A percentile compares a stretch with the other conserved stretches of the same genome.
Evolutionary conservation across 2,329 filamentous ascomycete genomes (phyloP).

Genomic region (Trichoderma semiorbis): DNA sequence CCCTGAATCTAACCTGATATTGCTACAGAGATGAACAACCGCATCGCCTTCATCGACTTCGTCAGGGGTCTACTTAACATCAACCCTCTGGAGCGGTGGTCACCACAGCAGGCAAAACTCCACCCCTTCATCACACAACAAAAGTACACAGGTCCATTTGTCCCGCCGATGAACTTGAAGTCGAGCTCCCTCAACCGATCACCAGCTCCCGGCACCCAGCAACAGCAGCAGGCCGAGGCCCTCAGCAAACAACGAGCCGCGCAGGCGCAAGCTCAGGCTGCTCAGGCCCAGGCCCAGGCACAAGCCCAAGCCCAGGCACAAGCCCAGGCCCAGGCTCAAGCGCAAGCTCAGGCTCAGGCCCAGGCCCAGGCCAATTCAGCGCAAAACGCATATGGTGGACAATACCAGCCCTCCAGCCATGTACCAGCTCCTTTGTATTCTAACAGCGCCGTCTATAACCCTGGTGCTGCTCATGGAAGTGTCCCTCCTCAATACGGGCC

Average conservation of each 20-base stretch:
- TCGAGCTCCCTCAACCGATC: slow-evolving; percentile 80
- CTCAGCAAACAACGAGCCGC: slow-evolving; percentile 86
- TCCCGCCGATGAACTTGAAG: slow-evolving; percentile 95
- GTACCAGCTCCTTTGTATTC: slow-evolving; percentile 69
- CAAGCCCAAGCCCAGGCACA: slow-evolving; percentile 61
- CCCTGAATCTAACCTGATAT: background rate
- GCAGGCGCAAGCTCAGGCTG: slow-evolving; percentile 46
- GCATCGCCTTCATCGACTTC: slow-evolving; percentile 96
- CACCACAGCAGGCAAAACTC: slow-evolving; percentile 92
- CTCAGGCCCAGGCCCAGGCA: slow-evolving; percentile 53
- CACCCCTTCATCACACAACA: slow-evolving; percentile 98
- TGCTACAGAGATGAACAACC: slow-evolving; percentile 89
- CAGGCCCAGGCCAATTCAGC: slow-evolving; percentile 53
- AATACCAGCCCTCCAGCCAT: slow-evolving; percentile 47
- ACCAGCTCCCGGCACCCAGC: slow-evolving; percentile 87
- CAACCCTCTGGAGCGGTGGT: slow-evolving; percentile 95
- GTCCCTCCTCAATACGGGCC: slow-evolving; percentile 69
- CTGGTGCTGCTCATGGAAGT: slow-evolving; percentile 46
- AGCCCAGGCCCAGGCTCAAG: slow-evolving; percentile 54
- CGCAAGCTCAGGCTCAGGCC: slow-evolving; percentile 52
- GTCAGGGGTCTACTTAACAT: slow-evolving; percentile 89
- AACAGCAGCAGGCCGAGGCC: slow-evolving; percentile 92
- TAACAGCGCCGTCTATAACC: slow-evolving; percentile 77
- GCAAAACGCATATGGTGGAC: slow-evolving; percentile 59
- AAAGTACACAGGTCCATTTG: slow-evolving; percentile 93